Evolutionary conservation across 305 asterid genomes (phyloP).

Genomic region (Fraxinus albicans): DNA sequence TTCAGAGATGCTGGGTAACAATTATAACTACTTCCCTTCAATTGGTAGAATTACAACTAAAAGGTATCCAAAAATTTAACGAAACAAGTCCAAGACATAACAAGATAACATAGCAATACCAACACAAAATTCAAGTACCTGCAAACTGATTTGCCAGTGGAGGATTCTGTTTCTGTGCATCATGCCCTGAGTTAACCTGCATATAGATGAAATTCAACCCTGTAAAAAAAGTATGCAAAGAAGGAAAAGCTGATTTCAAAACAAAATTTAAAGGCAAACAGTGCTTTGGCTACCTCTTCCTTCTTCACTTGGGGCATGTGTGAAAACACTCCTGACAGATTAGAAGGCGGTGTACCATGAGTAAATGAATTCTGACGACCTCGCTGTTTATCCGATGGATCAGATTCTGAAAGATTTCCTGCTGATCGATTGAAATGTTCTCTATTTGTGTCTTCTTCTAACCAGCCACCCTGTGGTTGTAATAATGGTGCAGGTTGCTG

Average conservation of each 20-base stretch:
- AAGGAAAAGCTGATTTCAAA: neutral
- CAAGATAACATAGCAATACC: neutral
- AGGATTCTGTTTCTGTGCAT: conserved; percentile 44
- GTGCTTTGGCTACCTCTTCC: conserved; percentile 58
- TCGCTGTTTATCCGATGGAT: conserved; percentile 48
- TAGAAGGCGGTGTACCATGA: conserved; percentile 42
- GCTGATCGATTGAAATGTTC: conserved; percentile 46
- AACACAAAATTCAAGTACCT: conserved; percentile 36
- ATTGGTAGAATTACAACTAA: neutral
- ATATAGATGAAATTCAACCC: conserved; percentile 13
- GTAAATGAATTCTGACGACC: conserved; percentile 45
- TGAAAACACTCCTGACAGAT: conserved; percentile 36
- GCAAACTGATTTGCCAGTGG: conserved; percentile 37
- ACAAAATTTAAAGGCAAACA: conserved; percentile 6
- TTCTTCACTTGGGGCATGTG: conserved; percentile 44
- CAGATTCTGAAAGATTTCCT: conserved; percentile 43
- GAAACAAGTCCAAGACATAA: conserved; percentile 6
- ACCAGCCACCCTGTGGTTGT: conserved; percentile 69
- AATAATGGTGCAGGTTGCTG: conserved; percentile 37
- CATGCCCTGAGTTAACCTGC: conserved; percentile 46
- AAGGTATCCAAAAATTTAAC: conserved; percentile 13
- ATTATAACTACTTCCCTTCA: neutral
- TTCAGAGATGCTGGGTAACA: neutral
- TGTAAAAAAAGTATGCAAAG: conserved; percentile 10
- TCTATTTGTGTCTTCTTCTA: conserved; percentile 45